Evolutionary conservation across 2,329 filamentous ascomycete species (phyloP).

Genomic region (Raffaelea deltoideospora): DNA sequence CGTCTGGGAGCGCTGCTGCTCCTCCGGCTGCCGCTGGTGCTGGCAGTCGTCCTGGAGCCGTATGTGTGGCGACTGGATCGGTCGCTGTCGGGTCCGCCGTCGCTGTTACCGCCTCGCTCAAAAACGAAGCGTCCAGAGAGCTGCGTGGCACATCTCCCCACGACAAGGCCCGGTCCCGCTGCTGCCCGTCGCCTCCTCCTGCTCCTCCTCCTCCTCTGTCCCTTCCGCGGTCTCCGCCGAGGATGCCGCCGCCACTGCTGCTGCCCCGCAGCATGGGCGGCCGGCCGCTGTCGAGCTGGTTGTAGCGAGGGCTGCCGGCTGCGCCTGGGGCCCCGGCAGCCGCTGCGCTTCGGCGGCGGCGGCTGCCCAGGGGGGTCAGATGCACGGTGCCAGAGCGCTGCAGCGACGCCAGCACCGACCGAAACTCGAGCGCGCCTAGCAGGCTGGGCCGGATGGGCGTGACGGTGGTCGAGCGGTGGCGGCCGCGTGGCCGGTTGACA

Average conservation of each 20-base stretch:
- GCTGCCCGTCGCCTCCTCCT: too few relatives aligned
- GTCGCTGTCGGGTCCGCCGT: too few relatives aligned
- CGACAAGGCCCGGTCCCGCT: conserved; percentile 29
- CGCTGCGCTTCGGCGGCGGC: conserved; percentile 23
- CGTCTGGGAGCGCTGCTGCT: neutral
- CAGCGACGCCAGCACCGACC: conserved; percentile 76
- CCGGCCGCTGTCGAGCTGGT: too few relatives aligned
- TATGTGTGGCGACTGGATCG: neutral
- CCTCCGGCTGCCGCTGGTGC: neutral
- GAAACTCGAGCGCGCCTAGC: conserved; percentile 84
- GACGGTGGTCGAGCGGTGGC: conserved; percentile 56
- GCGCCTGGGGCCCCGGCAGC: conserved; percentile 15
- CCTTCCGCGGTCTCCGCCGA: neutral
- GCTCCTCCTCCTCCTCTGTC: too few relatives aligned
- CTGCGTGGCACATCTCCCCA: conserved; percentile 24
- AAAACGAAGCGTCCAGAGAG: neutral
- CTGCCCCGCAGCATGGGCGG: neutral
- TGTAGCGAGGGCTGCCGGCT: neutral
- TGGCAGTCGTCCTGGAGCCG: neutral
- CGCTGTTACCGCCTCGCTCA: too few relatives aligned
- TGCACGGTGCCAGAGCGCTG: conserved; percentile 67
- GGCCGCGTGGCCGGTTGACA: conserved; percentile 51
- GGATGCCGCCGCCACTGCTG: conserved; percentile 6
- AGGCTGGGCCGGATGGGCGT: conserved; percentile 85
- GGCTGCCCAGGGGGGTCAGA: conserved; percentile 50